Evolutionary conservation across 1,139 yeast species (phyloP), one percentile per base, ranked within the genome.

Genomic region (Pneumocystis jirovecii): DNA sequence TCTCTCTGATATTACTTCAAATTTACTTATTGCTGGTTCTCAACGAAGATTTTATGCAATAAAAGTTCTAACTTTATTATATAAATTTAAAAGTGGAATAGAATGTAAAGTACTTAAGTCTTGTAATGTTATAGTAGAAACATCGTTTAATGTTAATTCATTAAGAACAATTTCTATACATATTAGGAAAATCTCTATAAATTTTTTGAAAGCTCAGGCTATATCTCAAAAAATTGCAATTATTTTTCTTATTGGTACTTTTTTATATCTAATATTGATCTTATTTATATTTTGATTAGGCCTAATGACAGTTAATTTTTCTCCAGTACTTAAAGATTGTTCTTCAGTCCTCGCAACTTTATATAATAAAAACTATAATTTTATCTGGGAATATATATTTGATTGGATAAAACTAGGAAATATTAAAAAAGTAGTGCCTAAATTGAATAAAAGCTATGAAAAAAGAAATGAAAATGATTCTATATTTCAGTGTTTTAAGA

Each of bases 101-200:
- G 69, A 68, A n/a, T 73, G 75, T 2, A 66, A 67, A 62, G 66
- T 74, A 64, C 68, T 73, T 66, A 76, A 71, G 63, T 83, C 77
- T 72, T 85, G 80, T 71, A 78, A 74, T 68, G 78, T 75, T 2
- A 82, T 90, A 65, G 96, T 89, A 72, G 84, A 86, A 68, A 81
- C 86, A 12, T 96, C 96, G 0, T 77, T 87, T 64, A 81, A 82
- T 19, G 75, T 90, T 29, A 77, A 81, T n/a, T 84, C 85, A 65
- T 86, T 88, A 1, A 83, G 97, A 75, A 95, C 87, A 71, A 78
- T 91, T 3, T 82, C 84, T 31, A 77, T 86, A 68, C 82, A 95
- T 73, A 80, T 87, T 56, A 81, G 97, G 71, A 80, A 80, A 64
- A 75, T 90, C 68, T 84, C 1, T 72, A 77, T 17, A 6, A 85